Conservation (phyloP, 1,284 basidiomycete genomes). For the Ganoderma leucocontextum region DNA sequence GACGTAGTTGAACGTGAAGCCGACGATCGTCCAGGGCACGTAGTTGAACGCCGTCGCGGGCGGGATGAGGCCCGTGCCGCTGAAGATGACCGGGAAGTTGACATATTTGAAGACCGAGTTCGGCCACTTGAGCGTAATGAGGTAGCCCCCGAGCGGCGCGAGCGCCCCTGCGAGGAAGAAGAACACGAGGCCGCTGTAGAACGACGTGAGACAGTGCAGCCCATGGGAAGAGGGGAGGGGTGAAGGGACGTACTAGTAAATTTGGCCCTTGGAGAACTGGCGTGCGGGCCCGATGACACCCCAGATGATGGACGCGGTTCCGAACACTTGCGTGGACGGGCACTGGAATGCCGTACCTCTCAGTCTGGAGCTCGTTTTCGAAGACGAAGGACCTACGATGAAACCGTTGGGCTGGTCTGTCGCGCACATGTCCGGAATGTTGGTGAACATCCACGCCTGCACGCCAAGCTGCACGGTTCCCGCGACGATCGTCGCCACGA, state of each 20-base stretch:
- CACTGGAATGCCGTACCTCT: constrained; percentile 35
- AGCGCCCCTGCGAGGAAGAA: constrained; percentile 66
- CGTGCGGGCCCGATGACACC: constrained; percentile 56
- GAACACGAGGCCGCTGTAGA: constrained; percentile 49
- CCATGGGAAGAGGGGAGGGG: not conserved
- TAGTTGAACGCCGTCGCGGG: constrained; percentile 56
- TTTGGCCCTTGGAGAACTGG: constrained; percentile 53
- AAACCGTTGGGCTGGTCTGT: constrained; percentile 48
- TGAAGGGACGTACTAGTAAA: constrained; percentile 41
- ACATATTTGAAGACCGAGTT: constrained; percentile 54
- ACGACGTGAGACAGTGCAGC: not conserved
- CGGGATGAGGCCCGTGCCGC: constrained; percentile 60
- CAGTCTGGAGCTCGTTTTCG: not conserved
- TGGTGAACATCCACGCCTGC: constrained; percentile 60
- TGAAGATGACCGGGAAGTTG: constrained; percentile 64
- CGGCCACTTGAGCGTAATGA: constrained; percentile 52
- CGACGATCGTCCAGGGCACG: constrained; percentile 58
- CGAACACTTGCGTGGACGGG: constrained; percentile 51
- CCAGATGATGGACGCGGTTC: constrained; percentile 57
- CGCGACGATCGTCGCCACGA: constrained; percentile 57
- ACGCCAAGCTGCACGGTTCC: constrained; percentile 56
- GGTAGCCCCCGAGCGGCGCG: constrained; percentile 50
- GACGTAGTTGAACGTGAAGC: constrained; percentile 63
- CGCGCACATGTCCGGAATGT: constrained; percentile 56
- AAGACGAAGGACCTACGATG: constrained; percentile 37